Percentiles rank a stretch among this genome's conserved stretches.
These are phyloP conservation scores for Entomortierella lignicola DNA, from an alignment of 192 early-diverging fungal genomes.

Conservation along the genomic window DNA sequence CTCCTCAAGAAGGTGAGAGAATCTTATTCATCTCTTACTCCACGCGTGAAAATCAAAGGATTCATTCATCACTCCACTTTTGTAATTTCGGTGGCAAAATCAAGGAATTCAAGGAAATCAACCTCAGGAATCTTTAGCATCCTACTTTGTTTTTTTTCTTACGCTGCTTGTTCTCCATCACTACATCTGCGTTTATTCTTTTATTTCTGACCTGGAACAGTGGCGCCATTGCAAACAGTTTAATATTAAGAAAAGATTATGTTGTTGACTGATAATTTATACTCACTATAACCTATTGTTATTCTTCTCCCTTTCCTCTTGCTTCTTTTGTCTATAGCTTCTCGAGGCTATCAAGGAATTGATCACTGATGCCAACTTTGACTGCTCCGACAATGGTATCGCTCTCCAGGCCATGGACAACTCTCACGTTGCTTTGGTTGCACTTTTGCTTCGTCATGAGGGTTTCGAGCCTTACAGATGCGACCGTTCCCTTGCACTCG, in stretches of 20 bases:
- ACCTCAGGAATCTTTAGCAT: background rate
- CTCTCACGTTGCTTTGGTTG: constrained; percentile 95
- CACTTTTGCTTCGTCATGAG: constrained; percentile 82
- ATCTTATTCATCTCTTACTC: constrained; percentile 45
- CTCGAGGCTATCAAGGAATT: constrained; percentile 98
- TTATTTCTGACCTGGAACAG: too few relatives aligned
- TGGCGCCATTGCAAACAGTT: too few relatives aligned
- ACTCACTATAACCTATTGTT: too few relatives aligned
- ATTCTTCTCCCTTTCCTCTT: background rate
- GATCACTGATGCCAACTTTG: constrained; percentile 97
- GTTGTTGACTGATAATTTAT: background rate
- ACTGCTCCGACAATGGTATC: constrained; percentile 95
- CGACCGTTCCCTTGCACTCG: constrained; percentile 90
- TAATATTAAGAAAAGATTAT: too few relatives aligned
- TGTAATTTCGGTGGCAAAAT: constrained; percentile 10
- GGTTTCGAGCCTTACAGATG: constrained; percentile 92
- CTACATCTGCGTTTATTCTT: too few relatives aligned
- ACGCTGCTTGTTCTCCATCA: background rate
- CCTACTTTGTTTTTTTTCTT: background rate
- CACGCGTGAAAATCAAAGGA: background rate
- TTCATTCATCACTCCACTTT: background rate
- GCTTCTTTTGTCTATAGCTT: too few relatives aligned
- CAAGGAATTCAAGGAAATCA: too few relatives aligned
- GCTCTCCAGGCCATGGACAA: constrained; percentile 99
- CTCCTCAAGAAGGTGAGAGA: constrained; percentile 81